Evolutionary conservation across 495 filamentous ascomycete genomes (phyloP).

Genomic region (Aspergillus campestris): DNA sequence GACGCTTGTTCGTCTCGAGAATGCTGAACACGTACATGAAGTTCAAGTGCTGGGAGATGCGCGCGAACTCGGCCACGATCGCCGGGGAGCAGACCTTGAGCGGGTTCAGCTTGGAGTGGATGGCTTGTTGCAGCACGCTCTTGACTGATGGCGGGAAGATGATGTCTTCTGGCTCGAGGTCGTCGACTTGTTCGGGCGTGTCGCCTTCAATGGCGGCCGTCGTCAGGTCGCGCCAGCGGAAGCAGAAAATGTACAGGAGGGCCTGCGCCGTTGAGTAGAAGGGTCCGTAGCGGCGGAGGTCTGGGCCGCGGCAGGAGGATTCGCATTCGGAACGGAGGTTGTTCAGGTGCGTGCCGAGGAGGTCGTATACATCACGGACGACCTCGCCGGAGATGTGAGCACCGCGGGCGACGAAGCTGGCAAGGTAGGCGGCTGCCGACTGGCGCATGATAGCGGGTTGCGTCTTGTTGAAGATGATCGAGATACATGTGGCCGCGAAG

Average conservation of each 20-base stretch:
- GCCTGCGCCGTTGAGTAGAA: conserved; percentile 91
- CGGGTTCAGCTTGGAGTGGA: conserved; percentile 84
- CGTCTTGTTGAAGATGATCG: conserved; percentile 53
- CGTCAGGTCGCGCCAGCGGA: conserved; percentile 88
- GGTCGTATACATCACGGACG: conserved; percentile 67
- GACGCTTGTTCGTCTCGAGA: conserved; percentile 84
- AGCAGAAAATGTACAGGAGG: conserved; percentile 92
- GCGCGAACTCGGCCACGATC: conserved; percentile 87
- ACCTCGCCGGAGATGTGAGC: conserved; percentile 65
- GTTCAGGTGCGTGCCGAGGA: conserved; percentile 66
- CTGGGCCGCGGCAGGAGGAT: conserved; percentile 64
- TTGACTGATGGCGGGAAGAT: conserved; percentile 66
- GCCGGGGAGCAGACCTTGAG: conserved; percentile 90
- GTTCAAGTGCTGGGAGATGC: conserved; percentile 70
- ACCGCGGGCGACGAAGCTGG: conserved; percentile 85
- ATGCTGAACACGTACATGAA: conserved; percentile 82
- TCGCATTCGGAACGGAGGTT: conserved; percentile 56
- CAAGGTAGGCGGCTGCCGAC: conserved; percentile 83
- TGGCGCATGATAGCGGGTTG: conserved; percentile 64
- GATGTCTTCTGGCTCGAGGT: conserved; percentile 54
- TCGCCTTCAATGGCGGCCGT: conserved; percentile 43
- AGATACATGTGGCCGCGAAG: conserved; percentile 71
- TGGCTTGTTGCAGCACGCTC: conserved; percentile 60
- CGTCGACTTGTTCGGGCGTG: conserved; percentile 41
- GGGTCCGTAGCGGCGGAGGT: conserved; percentile 69